Percentiles rank a stretch among this genome's conserved stretches.
Evolutionary conservation across 805 yeast species (phyloP).

Genomic region (Clavispora fructus): DNA sequence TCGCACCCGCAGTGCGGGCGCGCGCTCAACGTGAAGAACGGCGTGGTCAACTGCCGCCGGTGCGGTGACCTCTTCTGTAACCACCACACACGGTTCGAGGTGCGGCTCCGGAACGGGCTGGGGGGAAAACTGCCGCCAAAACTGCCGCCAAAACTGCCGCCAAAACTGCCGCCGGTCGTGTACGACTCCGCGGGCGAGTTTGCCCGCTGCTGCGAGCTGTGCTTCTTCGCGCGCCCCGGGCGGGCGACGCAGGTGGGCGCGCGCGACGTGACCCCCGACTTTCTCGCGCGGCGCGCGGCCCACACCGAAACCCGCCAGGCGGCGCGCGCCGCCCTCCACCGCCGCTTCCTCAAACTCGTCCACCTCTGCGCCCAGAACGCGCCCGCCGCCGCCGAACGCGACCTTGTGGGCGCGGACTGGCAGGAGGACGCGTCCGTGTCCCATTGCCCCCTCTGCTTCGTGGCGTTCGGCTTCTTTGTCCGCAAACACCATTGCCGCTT

Average conservation of each 20-base stretch:
- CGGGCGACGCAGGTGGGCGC: conserved; percentile 27
- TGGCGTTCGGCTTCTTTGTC: conserved; percentile 48
- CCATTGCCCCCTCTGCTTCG: conserved; percentile 61
- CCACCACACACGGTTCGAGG: conserved; percentile 51
- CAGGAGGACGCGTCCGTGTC: conserved; percentile 36
- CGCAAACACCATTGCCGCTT: conserved; percentile 89
- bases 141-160: background rate
- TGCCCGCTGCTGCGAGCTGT: conserved; percentile 68
- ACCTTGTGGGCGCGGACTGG: conserved; percentile 56
- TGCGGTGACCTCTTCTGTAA: conserved; percentile 74
- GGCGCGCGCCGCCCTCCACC: conserved; percentile 51
- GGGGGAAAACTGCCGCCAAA: conserved; percentile 36
- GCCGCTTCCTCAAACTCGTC: conserved; percentile 49
- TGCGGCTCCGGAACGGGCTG: conserved; percentile 46
- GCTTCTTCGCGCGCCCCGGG: conserved; percentile 55
- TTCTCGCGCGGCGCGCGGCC: conserved; percentile 34
- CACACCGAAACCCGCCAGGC: conserved; percentile 47
- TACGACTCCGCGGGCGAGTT: conserved; percentile 39
- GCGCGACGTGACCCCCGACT: conserved; percentile 43
- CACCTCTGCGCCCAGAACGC: conserved; percentile 15
- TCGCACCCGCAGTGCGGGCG: conserved; percentile 35
- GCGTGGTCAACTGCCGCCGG: conserved; percentile 63
- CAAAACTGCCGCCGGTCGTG: conserved; percentile 11
- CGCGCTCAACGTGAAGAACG: conserved; percentile 45
- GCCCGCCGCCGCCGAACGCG: conserved; percentile 17